These are phyloP conservation scores for Yarrowia galli DNA, from an alignment of 1,139 yeast genomes.

Conservation along the genomic window DNA sequence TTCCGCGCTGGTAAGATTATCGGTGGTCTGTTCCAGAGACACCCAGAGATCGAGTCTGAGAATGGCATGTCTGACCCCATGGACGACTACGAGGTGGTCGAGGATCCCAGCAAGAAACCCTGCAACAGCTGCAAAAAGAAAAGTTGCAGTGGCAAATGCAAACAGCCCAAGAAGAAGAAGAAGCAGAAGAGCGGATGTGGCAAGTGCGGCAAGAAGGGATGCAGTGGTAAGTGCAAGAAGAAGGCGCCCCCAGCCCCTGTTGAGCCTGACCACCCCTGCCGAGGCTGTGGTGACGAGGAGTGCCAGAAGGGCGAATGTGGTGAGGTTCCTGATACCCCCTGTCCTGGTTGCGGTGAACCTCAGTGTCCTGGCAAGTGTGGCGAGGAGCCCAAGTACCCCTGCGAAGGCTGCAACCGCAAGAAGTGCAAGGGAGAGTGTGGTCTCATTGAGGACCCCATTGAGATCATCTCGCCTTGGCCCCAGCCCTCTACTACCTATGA, in stretches of 20 bases:
- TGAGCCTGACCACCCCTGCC: conserved; percentile 22
- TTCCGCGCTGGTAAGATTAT: conserved; percentile 28
- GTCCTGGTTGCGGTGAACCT: conserved; percentile 16
- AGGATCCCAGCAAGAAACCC: conserved; percentile 13
- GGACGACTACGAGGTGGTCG: conserved; percentile 26
- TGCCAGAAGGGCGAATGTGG: conserved; percentile 29
- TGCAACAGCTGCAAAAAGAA: conserved; percentile 24
- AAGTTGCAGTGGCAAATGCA: conserved; percentile 30
- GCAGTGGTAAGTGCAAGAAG: conserved; percentile 35
- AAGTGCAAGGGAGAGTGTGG: conserved; percentile 33
- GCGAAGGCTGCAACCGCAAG: conserved; percentile 34
- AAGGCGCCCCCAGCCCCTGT: conserved; percentile 17
- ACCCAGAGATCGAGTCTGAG: conserved; percentile 17
- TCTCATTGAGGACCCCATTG: conserved; percentile 29
- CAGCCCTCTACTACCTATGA: conserved; percentile 12
- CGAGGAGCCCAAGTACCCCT: conserved; percentile 21
- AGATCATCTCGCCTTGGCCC: conserved; percentile 24
- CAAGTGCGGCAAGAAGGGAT: conserved; percentile 33
- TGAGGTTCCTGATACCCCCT: conserved; percentile 11
- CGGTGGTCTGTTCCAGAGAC: conserved; percentile 32
- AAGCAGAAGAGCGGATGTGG: conserved; percentile 7
- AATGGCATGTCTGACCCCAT: conserved; percentile 14
- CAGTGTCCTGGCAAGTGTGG: conserved; percentile 33
- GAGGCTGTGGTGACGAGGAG: conserved; percentile 29
- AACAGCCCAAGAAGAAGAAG: conserved; percentile 24